Percentiles rank a stretch among this genome's conserved stretches.
These are phyloP conservation scores for Linum trigynum DNA, from an alignment of 345 rosid species.

Conservation along the genomic window DNA sequence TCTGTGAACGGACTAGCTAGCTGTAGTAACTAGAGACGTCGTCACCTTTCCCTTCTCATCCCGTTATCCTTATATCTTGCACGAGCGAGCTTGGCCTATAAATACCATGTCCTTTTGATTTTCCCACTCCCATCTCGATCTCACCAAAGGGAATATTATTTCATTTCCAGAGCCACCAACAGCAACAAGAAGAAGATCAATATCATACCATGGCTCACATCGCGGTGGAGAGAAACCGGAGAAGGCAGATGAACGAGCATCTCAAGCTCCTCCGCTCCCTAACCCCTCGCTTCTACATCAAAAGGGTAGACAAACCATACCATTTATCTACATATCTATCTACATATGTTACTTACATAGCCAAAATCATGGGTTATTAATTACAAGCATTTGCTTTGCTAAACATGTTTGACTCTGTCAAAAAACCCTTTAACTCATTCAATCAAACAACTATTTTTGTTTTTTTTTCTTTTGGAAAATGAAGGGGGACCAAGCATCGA, in stretches of 20 bases:
- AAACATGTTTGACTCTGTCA: too few relatives aligned
- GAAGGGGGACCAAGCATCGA: constrained; percentile 95
- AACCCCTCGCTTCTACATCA: constrained; percentile 89
- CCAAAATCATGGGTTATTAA: too few relatives aligned
- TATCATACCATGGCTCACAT: constrained; percentile 59
- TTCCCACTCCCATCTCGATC: neutral
- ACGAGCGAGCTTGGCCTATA: constrained; percentile 9
- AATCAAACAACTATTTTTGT: neutral
- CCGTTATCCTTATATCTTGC: neutral
- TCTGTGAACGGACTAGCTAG: neutral
- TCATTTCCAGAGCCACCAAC: too few relatives aligned
- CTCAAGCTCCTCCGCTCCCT: constrained; percentile 79
- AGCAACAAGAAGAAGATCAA: neutral
- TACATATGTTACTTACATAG: neutral
- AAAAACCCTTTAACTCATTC: too few relatives aligned
- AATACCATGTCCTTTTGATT: constrained; percentile 7
- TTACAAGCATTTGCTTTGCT: neutral
- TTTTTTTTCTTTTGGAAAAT: neutral
- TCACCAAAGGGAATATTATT: too few relatives aligned
- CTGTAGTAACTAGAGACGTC: neutral
- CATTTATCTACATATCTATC: too few relatives aligned
- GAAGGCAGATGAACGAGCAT: constrained; percentile 90
- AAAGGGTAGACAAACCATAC: too few relatives aligned
- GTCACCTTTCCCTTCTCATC: neutral
- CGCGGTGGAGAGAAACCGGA: constrained; percentile 86